These are phyloP conservation scores for Sutorius australiensis DNA, from an alignment of 768 basidiomycete genomes.

Conservation along the genomic window DNA sequence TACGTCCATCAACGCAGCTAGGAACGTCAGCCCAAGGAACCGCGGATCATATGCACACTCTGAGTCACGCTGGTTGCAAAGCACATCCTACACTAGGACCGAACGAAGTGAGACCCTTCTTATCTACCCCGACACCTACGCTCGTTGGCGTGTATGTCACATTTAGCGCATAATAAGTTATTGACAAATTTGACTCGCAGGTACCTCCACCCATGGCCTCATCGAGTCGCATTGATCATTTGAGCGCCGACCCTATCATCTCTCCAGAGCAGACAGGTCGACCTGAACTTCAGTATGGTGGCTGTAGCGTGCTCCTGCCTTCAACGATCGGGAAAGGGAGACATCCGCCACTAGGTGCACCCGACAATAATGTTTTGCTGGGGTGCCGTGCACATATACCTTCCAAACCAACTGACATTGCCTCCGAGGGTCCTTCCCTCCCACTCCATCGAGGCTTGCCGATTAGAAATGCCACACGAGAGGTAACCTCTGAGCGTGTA, in stretches of 20 bases:
- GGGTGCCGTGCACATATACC: constrained; percentile 5
- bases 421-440: constrained; percentile 32
- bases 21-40: not conserved
- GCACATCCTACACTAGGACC: not conserved
- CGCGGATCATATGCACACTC: not conserved
- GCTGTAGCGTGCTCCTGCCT: not conserved
- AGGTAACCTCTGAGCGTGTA: constrained; percentile 50
- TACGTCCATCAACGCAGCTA: no score
- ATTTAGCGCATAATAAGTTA: not conserved
- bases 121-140: not conserved
- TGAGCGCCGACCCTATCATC: not conserved
- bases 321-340: not conserved
- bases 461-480: constrained; percentile 37
- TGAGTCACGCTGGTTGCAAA: not conserved
- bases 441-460: constrained; percentile 11
- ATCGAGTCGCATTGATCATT: not conserved
- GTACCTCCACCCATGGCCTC: not conserved
- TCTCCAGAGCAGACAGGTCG: no score
- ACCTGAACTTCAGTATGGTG: not conserved
- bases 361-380: not conserved
- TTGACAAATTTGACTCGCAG: not conserved
- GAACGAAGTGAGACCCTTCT: not conserved
- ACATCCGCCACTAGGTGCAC: not conserved
- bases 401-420: constrained; percentile 29
- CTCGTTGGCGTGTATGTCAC: not conserved